Evolutionary conservation across 352 stramenopile genomes (phyloP).

Genomic region (Globisporangium middletonii): DNA sequence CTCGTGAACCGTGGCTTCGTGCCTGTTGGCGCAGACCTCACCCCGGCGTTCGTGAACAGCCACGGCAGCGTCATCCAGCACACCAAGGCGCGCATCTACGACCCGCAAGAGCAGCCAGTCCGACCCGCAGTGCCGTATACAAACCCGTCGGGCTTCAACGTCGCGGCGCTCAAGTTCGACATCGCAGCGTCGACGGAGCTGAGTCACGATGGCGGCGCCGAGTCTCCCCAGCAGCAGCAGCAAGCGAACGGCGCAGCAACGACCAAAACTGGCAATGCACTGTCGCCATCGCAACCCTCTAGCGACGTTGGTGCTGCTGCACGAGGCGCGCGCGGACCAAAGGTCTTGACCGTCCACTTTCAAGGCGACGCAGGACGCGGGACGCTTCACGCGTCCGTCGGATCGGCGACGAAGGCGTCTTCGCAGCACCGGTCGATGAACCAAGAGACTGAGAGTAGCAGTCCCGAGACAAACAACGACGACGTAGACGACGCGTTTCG

Average conservation of each 20-base stretch:
- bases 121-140: conserved; percentile 37
- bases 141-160: conserved; percentile 63
- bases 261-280: too few relatives aligned
- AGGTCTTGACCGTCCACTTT: conserved; percentile 25
- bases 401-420: conserved; percentile 5
- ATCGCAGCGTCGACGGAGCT: conserved; percentile 18
- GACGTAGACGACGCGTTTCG: conserved; percentile 14
- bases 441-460: conserved; percentile 19
- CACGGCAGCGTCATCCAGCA: conserved; percentile 52
- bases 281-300: conserved; percentile 1
- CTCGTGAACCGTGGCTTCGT: conserved; percentile 71
- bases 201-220: conserved; percentile 1
- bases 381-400: conserved; percentile 9
- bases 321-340: conserved; percentile 11
- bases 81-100: conserved; percentile 40
- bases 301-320: too few relatives aligned
- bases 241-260: too few relatives aligned
- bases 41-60: conserved; percentile 51
- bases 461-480: conserved; percentile 15
- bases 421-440: conserved; percentile 12
- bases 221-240: not conserved
- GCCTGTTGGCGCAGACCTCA: conserved; percentile 50
- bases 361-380: conserved; percentile 11
- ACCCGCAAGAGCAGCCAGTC: conserved; percentile 45
- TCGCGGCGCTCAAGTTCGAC: conserved; percentile 77